phyloP scores from a whole-genome alignment of 345 rosid genomes.

The Chamaenerion angustifolium region DNA sequence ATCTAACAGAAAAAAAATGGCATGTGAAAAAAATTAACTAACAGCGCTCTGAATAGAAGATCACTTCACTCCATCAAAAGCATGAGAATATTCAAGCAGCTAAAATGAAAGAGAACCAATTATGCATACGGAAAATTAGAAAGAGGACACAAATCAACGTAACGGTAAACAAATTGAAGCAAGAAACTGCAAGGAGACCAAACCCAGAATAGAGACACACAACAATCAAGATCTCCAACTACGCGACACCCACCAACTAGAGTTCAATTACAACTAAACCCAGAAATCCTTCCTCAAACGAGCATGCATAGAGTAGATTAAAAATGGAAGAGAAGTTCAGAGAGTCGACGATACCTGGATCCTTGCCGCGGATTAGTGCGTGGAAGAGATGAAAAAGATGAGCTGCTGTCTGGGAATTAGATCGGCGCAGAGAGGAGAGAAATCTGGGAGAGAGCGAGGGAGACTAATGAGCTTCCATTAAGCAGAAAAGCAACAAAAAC shows the following conservation, averaged over 20 bases:
- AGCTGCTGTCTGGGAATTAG: neutral
- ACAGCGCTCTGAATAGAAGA: too few species aligned
- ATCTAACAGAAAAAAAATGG: too few species aligned
- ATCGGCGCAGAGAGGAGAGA: neutral
- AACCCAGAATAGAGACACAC: neutral
- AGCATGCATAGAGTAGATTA: neutral
- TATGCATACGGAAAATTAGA: too few species aligned
- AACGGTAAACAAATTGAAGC: neutral
- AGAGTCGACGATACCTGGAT: constrained; percentile 1
- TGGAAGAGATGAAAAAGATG: neutral
- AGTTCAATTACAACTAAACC: neutral
- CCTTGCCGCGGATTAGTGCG: constrained; percentile 1
- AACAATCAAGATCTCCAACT: neutral
- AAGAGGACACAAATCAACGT: neutral
- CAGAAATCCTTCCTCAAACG: neutral
- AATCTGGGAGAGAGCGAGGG: constrained; percentile 2
- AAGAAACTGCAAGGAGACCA: neutral
- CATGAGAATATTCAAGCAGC: too few species aligned
- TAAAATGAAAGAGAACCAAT: too few species aligned
- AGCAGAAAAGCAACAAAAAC: constrained; percentile 46
- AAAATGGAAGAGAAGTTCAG: neutral
- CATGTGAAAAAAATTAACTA: too few species aligned
- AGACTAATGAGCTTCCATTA: constrained; percentile 48
- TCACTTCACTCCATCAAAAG: too few species aligned
- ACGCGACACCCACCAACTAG: neutral